A percentile compares a stretch with the other conserved stretches of the same genome.
Conservation (phyloP, 1,284 basidiomycete species). For the Ceratobasidium sp. region DNA sequence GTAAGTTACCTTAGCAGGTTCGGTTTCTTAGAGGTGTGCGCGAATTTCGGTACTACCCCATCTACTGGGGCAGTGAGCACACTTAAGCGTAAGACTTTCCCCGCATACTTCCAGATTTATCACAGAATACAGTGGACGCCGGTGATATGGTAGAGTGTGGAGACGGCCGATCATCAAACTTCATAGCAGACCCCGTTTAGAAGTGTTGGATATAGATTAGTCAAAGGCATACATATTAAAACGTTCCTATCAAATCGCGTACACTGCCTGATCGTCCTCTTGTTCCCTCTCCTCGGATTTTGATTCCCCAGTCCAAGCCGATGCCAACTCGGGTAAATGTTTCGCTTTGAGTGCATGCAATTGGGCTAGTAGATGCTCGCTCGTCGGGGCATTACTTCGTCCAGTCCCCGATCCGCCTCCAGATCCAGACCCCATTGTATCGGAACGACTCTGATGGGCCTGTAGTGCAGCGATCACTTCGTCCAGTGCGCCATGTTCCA, state of each 20-base stretch:
- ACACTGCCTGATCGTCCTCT: background rate
- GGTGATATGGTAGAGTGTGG: too few relatives aligned
- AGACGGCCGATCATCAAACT: too few relatives aligned
- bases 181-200: too few relatives aligned
- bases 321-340: background rate
- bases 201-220: too few relatives aligned
- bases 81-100: too few relatives aligned
- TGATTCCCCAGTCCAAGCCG: background rate
- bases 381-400: background rate
- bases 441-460: slow-evolving; percentile 7
- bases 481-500: slow-evolving; percentile 35
- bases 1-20: too few relatives aligned
- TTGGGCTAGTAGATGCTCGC: slow-evolving; percentile 15
- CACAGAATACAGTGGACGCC: too few relatives aligned
- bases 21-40: too few relatives aligned
- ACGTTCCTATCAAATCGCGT: background rate
- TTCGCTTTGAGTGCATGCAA: slow-evolving; percentile 14
- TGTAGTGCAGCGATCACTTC: slow-evolving; percentile 26
- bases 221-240: too few relatives aligned
- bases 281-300: background rate
- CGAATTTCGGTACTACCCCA: too few relatives aligned
- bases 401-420: slow-evolving; percentile 10
- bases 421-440: slow-evolving; percentile 2
- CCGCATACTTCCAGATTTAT: too few relatives aligned
- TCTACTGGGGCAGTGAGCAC: too few relatives aligned